These are phyloP conservation scores for Diaporthe vaccinii DNA, from an alignment of 2,329 filamentous ascomycete species.

Conservation along the genomic window DNA sequence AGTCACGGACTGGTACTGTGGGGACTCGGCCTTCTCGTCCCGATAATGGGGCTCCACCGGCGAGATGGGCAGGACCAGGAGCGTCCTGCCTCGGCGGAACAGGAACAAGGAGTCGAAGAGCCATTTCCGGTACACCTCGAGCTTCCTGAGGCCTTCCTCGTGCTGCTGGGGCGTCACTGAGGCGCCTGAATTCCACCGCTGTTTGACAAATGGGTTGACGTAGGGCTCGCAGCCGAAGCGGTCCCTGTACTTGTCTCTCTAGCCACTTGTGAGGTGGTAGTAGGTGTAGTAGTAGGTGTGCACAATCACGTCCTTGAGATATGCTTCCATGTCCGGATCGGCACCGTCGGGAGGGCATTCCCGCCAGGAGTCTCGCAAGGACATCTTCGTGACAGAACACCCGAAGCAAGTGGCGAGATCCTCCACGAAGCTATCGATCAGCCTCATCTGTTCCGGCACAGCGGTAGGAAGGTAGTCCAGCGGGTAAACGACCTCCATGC, in stretches of 20 bases:
- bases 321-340: constrained; percentile 8
- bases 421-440: constrained; percentile 1
- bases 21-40: not conserved
- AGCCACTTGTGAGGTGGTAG: constrained; percentile 8
- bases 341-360: not conserved
- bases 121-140: constrained; percentile 14
- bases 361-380: constrained; percentile 13
- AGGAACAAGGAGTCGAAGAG: not conserved
- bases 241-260: not conserved
- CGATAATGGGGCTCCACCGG: constrained; percentile 22
- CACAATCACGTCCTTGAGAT: constrained; percentile 11
- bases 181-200: constrained; percentile 13
- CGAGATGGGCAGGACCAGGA: constrained; percentile 23
- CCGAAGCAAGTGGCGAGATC: constrained; percentile 1
- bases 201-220: constrained; percentile 21
- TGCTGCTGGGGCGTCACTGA: not conserved
- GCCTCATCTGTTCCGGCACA: not conserved
- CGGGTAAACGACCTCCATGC: constrained; percentile 12
- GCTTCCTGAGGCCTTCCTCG: not conserved
- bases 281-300: constrained; percentile 28
- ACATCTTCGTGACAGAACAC: not conserved
- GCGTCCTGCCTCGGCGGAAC: not conserved
- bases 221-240: constrained; percentile 16
- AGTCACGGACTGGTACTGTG: not conserved
- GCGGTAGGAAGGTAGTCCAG: not conserved